Evolutionary conservation across 2,329 filamentous ascomycete genomes (phyloP), one percentile per base, ranked within the genome.

Genomic region (Berkeleyomyces rouxiae): DNA sequence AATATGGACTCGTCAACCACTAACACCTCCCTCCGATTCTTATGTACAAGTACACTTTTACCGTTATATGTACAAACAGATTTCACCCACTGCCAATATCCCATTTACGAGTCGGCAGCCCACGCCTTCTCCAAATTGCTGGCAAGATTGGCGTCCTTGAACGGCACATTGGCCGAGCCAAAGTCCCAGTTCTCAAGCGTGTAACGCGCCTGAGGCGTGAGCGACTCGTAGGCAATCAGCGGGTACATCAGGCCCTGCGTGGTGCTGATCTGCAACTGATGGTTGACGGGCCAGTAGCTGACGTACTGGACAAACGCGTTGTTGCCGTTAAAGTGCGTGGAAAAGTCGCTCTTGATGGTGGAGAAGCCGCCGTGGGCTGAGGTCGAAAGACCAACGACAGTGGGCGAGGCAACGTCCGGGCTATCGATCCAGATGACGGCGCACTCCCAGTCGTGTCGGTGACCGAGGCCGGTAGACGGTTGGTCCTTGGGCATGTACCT

Each of bases 401-500:
- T 67, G 10, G 71, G 67, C 9, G 68, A 67, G 0, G 67, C 69
- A 7, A 67, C 64, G 16, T 67, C 65, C 0, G 67, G 66, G 57
- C 67, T 66, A 61, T 71, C 62, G 49, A 74, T 59, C 68, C 68
- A 69, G 13, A 75, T 67, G 2, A 75, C 68, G 31, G 68, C 66
- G 59, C 67, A 70, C 66, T 76, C 74, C 73, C 73, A 76, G 67
- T 76, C 74, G 64, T 75, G 72, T 4, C 74, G 71, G 63, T 76
- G 74, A 42, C 70, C 69, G 0, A 71, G 71, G n/a, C 59, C 59
- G 40, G 59, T 61, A 13, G 65, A 64, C 9, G 75, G 74, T 65
- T 71, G 67, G 63, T 78, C 75, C 69, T 78, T 78, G 59, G 76
- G 76, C 67, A 75, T 71, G 67, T 76, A 78, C 58, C 58, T 59